Evolutionary conservation across 768 basidiomycete species (phyloP), one percentile per base, ranked within the genome.

Genomic region (Exidia glandulosa): DNA sequence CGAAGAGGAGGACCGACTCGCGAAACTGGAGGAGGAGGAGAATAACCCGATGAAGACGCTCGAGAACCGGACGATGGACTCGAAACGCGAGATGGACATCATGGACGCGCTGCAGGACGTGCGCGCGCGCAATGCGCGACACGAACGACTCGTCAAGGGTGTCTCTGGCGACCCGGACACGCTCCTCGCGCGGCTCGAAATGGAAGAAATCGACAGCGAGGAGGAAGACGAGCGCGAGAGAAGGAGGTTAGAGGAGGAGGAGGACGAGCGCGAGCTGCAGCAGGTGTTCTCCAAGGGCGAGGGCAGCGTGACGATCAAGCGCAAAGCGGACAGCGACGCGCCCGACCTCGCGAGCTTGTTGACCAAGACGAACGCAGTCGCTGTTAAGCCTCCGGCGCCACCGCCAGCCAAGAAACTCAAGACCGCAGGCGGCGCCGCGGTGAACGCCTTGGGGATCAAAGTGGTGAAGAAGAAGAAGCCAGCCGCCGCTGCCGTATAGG

Each of bases 31-130:
- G 67, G 93, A 88, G 68, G 93, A 93, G 66, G 92, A 93, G 72
- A 91, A 93, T 72, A 92, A 96, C 67, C 93, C 96, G 2, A 99
- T 99, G 95, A 93, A 94, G 68, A 89, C 82, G 32, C 79, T 98
- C 52, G 96, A 99, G 79, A 90, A 91, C 71, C 86, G 90, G 57
- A 94, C 92, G 33, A 77, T 85, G 48, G 91, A 95, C 74, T 90
- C 90, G 33, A 94, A 95, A 72, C 83, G 94, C 57, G 95, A 97
- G 75, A 99, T 99, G 96, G 96, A 97, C 68, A 88, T 95, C 59
- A 80, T 98, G 65, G 96, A 99, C 69, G 92, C 92, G 13, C 77
- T 99, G 60, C 93, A 96, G 69, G 94, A 97, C 63, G 91, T 94
- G 61, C 79, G 90, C 58, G 88, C 88, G 12, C 78, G 86, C 58